A percentile compares a stretch with the other conserved stretches of the same genome.
phyloP scores from a whole-genome alignment of 257 asterid species.

The Anisodus tanguticus region DNA sequence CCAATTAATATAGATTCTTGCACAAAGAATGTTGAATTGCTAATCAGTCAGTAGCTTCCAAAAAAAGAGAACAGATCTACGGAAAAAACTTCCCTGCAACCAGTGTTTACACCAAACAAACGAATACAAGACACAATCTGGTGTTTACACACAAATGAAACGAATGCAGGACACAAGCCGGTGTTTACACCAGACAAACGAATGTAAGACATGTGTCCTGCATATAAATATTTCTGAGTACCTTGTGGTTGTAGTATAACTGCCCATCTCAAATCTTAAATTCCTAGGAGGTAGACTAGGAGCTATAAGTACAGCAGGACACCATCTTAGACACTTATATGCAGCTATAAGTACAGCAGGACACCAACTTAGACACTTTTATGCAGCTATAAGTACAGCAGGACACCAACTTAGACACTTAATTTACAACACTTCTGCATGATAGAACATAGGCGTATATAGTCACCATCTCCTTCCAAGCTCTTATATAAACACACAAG shows the following conservation, averaged over 20 bases:
- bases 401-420: not conserved
- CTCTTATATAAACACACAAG: not conserved
- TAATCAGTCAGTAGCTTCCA: not conserved
- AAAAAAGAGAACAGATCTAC: not conserved
- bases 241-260: not conserved
- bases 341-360: too few relatives aligned
- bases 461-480: not conserved
- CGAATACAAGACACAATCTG: too few relatives aligned
- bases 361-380: too few relatives aligned
- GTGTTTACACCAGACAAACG: not conserved
- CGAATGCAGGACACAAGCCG: not conserved
- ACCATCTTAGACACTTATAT: not conserved
- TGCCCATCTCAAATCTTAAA: not conserved
- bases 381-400: too few relatives aligned
- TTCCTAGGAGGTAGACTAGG: not conserved
- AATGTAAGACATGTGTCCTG: not conserved
- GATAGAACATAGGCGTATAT: not conserved
- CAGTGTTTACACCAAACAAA: too few relatives aligned
- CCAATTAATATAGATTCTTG: not conserved
- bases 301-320: not conserved
- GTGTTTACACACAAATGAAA: too few relatives aligned
- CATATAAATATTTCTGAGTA: not conserved
- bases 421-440: not conserved
- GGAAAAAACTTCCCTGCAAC: not conserved
- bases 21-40: not conserved